phyloP scores from a whole-genome alignment of 2,329 filamentous ascomycete genomes.

The Aspergillus fischeri region DNA sequence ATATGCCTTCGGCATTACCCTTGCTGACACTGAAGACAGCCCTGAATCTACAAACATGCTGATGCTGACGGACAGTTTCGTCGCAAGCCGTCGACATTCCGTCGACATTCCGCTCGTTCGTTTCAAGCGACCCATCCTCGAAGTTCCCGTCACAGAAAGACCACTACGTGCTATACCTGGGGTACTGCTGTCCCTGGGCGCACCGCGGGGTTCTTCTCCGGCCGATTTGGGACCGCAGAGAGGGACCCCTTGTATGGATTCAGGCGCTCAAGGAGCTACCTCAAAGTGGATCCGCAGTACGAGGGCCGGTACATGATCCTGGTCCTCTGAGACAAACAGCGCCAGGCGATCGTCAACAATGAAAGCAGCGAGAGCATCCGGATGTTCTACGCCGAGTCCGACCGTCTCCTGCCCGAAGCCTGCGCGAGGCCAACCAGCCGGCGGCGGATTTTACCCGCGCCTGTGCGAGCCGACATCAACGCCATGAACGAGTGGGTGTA shows the following conservation, averaged over 20 bases:
- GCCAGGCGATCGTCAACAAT: slow-evolving; percentile 74
- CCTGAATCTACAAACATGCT: slow-evolving; percentile 28
- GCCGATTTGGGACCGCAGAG: slow-evolving; percentile 51
- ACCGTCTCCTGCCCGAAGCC: slow-evolving; percentile 58
- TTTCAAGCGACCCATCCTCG: slow-evolving; percentile 50
- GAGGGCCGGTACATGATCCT: slow-evolving; percentile 76
- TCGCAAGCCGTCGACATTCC: slow-evolving; percentile 53
- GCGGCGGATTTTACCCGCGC: slow-evolving; percentile 62
- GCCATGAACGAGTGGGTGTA: slow-evolving; percentile 75
- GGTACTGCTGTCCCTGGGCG: slow-evolving; percentile 61
- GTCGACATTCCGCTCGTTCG: slow-evolving; percentile 52
- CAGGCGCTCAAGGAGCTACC: slow-evolving; percentile 68
- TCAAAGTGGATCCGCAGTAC: slow-evolving; percentile 65
- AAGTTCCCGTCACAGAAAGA: slow-evolving; percentile 56
- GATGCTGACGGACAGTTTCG: slow-evolving; percentile 51
- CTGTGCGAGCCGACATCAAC: slow-evolving; percentile 63
- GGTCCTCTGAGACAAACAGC: slow-evolving; percentile 73
- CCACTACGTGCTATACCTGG: slow-evolving; percentile 60
- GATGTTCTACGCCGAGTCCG: slow-evolving; percentile 75
- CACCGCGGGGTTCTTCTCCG: slow-evolving; percentile 75
- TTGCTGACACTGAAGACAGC: not conserved
- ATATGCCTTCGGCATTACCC: not conserved
- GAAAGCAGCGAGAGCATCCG: slow-evolving; percentile 84
- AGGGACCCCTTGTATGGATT: slow-evolving; percentile 69
- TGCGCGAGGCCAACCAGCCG: slow-evolving; percentile 50